phyloP scores from a whole-genome alignment of 1,139 yeast species.

The Pichia sp. region DNA sequence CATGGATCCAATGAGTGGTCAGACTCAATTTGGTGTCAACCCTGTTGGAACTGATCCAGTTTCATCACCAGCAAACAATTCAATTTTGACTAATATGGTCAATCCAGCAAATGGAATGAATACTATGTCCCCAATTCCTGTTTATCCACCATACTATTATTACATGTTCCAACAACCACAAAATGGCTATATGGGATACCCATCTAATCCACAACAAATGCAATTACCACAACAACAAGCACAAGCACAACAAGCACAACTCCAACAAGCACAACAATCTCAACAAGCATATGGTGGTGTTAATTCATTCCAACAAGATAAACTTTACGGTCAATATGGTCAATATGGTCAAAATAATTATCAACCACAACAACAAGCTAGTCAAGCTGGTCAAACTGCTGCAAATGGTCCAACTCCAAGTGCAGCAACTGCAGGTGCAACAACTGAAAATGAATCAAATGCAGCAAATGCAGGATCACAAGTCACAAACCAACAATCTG shows the following conservation, averaged over 20 bases:
- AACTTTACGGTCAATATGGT: slow-evolving; percentile 25
- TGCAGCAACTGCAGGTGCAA: slow-evolving; percentile 4
- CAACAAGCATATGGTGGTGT: slow-evolving; percentile 13
- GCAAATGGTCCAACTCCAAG: slow-evolving; percentile 6
- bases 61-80: slow-evolving; percentile 14
- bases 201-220: slow-evolving; percentile 3
- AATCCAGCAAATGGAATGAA: slow-evolving; percentile 11
- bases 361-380: slow-evolving; percentile 6
- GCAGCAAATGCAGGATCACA: slow-evolving; percentile 4
- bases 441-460: slow-evolving; percentile 7
- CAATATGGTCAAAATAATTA: slow-evolving; percentile 19
- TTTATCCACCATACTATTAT: slow-evolving; percentile 11
- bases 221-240: slow-evolving; percentile 12
- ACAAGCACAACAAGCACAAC: slow-evolving; percentile 19
- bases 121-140: slow-evolving; percentile 11
- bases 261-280: slow-evolving; percentile 10
- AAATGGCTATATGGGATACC: slow-evolving; percentile 11
- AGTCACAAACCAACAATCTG: neutral
- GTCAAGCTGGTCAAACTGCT: slow-evolving; percentile 2
- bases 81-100: slow-evolving; percentile 12
- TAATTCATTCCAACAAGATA: slow-evolving; percentile 22
- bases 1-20: slow-evolving; percentile 10
- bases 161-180: slow-evolving; percentile 13
- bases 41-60: slow-evolving; percentile 3
- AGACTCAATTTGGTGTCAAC: slow-evolving; percentile 4